These are phyloP conservation scores for Scleroderma bovista DNA, from an alignment of 768 basidiomycete genomes.

Conservation along the genomic window DNA sequence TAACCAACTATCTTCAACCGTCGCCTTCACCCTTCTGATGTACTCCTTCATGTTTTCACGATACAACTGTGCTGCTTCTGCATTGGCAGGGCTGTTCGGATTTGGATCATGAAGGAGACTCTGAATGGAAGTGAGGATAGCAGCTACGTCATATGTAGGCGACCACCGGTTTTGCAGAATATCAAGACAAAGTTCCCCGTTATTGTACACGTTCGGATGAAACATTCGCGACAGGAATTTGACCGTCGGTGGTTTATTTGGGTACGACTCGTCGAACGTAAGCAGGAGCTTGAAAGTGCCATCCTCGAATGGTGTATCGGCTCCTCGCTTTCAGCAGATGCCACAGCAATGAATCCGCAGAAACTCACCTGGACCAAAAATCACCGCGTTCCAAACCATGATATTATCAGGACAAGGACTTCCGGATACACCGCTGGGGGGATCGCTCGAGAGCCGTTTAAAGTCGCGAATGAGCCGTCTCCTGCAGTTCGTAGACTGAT, in stretches of 20 bases:
- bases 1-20: conserved; percentile 93
- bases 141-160: conserved; percentile 98
- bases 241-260: conserved; percentile 96
- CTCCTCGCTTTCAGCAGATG: conserved; percentile 34
- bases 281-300: conserved; percentile 97
- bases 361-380: conserved; percentile 92
- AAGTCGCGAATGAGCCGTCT: conserved; percentile 97
- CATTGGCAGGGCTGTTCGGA: conserved; percentile 96
- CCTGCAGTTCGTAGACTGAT: conserved; percentile 87
- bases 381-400: conserved; percentile 99
- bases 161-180: conserved; percentile 99
- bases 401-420: conserved; percentile 98
- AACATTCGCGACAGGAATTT: conserved; percentile 98
- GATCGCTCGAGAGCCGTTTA: conserved; percentile 90
- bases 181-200: conserved; percentile 96
- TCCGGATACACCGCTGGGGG: conserved; percentile 93
- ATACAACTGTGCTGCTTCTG: conserved; percentile 95
- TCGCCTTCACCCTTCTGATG: conserved; percentile 84
- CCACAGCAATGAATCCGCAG: neutral
- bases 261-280: conserved; percentile 96
- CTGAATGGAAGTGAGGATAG: conserved; percentile 95
- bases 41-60: conserved; percentile 99
- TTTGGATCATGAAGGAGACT: conserved; percentile 96
- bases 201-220: conserved; percentile 98
- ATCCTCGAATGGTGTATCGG: conserved; percentile 98